phyloP scores from a whole-genome alignment of 1,284 basidiomycete species.

The Irpex sp. region DNA sequence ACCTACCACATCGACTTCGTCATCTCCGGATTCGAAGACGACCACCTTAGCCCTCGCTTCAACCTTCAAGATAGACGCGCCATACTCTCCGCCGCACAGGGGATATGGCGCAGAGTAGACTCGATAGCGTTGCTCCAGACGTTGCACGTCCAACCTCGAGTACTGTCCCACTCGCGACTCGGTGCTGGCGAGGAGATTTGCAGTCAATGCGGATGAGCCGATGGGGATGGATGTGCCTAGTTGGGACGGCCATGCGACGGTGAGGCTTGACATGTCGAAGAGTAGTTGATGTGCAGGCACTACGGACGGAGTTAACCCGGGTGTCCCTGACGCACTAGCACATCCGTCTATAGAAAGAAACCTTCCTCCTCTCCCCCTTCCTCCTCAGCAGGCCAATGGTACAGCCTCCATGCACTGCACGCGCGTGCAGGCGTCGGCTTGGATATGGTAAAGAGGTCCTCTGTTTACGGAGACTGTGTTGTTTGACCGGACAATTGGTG shows the following conservation, averaged over 20 bases:
- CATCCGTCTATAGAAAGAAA: too few relatives aligned
- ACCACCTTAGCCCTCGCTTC: background rate
- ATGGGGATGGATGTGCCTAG: too few relatives aligned
- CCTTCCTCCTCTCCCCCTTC: too few relatives aligned
- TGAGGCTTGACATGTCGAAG: background rate
- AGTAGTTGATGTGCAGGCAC: too few relatives aligned
- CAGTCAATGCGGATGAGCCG: background rate
- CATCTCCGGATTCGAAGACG: background rate
- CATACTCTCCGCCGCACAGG: background rate
- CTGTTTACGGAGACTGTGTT: too few relatives aligned
- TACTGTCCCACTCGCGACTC: background rate
- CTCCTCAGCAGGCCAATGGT: background rate
- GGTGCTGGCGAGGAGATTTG: background rate
- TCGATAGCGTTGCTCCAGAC: background rate
- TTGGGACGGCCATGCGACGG: background rate
- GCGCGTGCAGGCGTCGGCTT: too few relatives aligned
- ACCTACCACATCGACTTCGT: background rate
- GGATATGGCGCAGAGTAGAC: background rate
- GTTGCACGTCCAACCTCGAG: background rate
- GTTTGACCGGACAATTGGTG: too few relatives aligned
- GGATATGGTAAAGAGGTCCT: too few relatives aligned
- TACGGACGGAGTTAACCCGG: too few relatives aligned
- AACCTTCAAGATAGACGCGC: background rate
- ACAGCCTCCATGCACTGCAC: too few relatives aligned
- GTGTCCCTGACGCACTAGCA: too few relatives aligned